Base-by-base conservation (phyloP, 176 grass and related monocot species). In the Ensete glaucum region DNA sequence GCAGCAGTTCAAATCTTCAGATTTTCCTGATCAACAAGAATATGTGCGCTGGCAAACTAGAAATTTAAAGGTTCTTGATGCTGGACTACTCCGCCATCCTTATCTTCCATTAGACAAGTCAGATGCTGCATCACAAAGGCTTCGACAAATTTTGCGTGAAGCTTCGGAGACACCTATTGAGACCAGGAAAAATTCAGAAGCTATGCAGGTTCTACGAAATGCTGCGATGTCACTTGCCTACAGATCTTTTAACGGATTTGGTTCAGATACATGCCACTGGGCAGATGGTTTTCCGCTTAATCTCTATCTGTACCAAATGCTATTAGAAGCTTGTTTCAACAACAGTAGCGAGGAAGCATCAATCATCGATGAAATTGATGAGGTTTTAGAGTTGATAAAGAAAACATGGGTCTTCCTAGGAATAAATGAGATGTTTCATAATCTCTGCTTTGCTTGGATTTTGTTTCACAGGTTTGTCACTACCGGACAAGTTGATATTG, bases 361-460 rank as follows among this genome's bases (percentile, higher is more conserved):
- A 16, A 83, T 98, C 67, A 82, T 98, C 76, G 95, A 93, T 78
- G 95, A 98, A 82, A 90, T 93, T 54, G 90, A 93, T 85, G 90
- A 98, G 75, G 84, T 98, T 72, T 78, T 98, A 82, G 95, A 98
- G 73, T 77, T 93, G 59, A 87, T 98, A 72, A 98, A 98, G 76
- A 98, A 98, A 80, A 93, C 95, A 10, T 98, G 95, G 95, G 63
- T 67, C 77, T 87, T 98, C 62, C 86, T 98, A 52, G 90, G 95
- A 81, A 89, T 98, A 29, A 89, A 85, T 75, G 84, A 98, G 75
- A 83, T 77, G 75, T 83, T 91, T 84, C 95, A 98, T 73, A 98
- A 98, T 80, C 87, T 98, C 63, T 98, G 95, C 77, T 98, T 98
- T 80, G 88, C 84, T 43, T 98, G 95, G 95, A 86, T 89, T 83